Evolutionary conservation across 306 rosid genomes (phyloP).

Genomic region (Phaseolus lunatus): DNA sequence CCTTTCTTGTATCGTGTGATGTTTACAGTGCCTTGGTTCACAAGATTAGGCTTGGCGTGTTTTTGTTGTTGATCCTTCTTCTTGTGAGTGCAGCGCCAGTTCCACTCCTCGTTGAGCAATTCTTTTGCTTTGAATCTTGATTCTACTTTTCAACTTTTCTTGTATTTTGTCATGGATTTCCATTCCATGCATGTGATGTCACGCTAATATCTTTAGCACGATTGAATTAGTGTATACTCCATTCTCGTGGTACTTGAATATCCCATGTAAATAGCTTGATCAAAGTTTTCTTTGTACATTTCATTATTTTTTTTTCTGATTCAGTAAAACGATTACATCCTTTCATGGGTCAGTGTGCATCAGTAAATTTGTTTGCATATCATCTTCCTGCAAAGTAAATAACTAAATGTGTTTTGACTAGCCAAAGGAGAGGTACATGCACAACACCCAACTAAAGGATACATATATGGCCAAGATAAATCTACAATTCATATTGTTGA

Average conservation of each 20-base stretch:
- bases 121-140: conserved; percentile 39
- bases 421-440: not conserved
- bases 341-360: not conserved
- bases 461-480: not conserved
- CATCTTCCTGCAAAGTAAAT: not conserved
- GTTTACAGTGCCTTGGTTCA: conserved; percentile 43
- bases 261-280: not conserved
- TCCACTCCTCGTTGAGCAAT: conserved; percentile 37
- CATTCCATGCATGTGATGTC: conserved; percentile 12
- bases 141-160: not conserved
- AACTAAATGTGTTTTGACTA: not conserved
- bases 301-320: not conserved
- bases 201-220: not conserved
- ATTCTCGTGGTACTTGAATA: not conserved
- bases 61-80: conserved; percentile 27
- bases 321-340: not conserved
- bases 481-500: not conserved
- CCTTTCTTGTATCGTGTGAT: conserved; percentile 32
- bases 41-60: conserved; percentile 25
- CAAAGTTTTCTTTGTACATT: not conserved
- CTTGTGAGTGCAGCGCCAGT: conserved; percentile 32
- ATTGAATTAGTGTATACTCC: not conserved
- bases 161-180: conserved; percentile 11
- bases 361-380: not conserved
- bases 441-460: not conserved